Percentiles rank a stretch among this genome's conserved stretches.
Evolutionary conservation across 371 early-diverging fungal genomes (phyloP).

Genomic region (Zopfochytrium polystomum): DNA sequence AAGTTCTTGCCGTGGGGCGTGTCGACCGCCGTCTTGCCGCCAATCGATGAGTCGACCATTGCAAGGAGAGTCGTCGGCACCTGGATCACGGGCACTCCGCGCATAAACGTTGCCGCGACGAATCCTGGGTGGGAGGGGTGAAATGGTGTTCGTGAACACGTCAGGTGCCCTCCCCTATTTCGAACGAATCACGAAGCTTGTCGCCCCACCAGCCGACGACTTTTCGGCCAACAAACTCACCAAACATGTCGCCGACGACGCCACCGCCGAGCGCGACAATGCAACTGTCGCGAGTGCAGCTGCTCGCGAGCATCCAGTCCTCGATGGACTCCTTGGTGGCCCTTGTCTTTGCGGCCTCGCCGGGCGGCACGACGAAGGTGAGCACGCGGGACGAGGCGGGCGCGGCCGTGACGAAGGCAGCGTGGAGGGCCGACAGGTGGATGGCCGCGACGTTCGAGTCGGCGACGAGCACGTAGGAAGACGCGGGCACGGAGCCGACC

Average conservation of each 20-base stretch:
- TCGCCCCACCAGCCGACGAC: too few relatives aligned
- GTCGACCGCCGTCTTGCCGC: constrained; percentile 97
- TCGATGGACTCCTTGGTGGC: constrained; percentile 84
- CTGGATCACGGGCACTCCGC: constrained; percentile 90
- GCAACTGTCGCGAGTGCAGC: constrained; percentile 90
- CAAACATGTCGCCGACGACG: constrained; percentile 93
- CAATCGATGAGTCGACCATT: constrained; percentile 97
- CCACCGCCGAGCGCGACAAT: constrained; percentile 95
- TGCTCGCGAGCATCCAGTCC: constrained; percentile 81
- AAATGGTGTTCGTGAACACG: too few relatives aligned
- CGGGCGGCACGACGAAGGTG: constrained; percentile 80
- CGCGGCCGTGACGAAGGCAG: constrained; percentile 51
- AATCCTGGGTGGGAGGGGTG: constrained; percentile 52
- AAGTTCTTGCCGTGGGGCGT: constrained; percentile 94
- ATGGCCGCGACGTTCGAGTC: constrained; percentile 79
- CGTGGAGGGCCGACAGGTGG: constrained; percentile 58
- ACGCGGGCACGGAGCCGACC: constrained; percentile 68
- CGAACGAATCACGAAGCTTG: too few relatives aligned
- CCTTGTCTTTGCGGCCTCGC: constrained; percentile 87
- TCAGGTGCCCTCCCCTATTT: too few relatives aligned
- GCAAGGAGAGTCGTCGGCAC: constrained; percentile 94
- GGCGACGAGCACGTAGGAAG: constrained; percentile 85
- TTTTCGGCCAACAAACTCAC: too few relatives aligned
- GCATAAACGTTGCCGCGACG: constrained; percentile 97
- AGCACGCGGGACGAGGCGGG: too few relatives aligned